Percentiles rank a stretch among this genome's conserved stretches.
phyloP scores from a whole-genome alignment of 1,284 basidiomycete genomes.

The Tilletia indica region DNA sequence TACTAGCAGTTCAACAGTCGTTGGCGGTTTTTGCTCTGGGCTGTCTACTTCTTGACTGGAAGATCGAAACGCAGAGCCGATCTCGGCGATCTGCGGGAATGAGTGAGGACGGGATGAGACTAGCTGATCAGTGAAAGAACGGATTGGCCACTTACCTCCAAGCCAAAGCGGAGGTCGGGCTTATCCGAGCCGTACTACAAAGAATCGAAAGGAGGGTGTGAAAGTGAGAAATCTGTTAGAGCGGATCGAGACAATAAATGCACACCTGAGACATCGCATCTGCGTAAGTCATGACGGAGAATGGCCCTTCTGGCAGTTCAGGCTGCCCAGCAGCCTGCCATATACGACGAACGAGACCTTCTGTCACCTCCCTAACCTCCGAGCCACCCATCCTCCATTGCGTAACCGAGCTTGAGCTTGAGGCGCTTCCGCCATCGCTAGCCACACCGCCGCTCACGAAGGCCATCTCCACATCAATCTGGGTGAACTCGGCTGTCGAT shows the following conservation, averaged over 20 bases:
- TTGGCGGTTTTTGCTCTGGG: background rate
- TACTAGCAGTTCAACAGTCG: slow-evolving; percentile 35
- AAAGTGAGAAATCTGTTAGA: slow-evolving; percentile 49
- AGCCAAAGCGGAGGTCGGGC: slow-evolving; percentile 81
- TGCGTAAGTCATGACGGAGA: slow-evolving; percentile 44
- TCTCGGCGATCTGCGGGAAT: slow-evolving; percentile 29
- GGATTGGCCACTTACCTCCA: slow-evolving; percentile 65
- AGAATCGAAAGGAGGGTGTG: too few relatives aligned
- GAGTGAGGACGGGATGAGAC: too few relatives aligned
- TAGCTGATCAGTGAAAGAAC: background rate
- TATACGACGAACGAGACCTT: slow-evolving; percentile 58
- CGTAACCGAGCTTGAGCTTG: slow-evolving; percentile 57
- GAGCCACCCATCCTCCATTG: slow-evolving; percentile 66
- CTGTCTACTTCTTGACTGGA: background rate
- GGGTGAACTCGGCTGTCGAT: slow-evolving; percentile 93
- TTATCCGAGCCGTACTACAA: slow-evolving; percentile 81
- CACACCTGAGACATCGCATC: slow-evolving; percentile 34
- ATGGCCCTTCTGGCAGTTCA: slow-evolving; percentile 54
- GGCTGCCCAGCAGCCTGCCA: slow-evolving; percentile 68
- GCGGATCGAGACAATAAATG: slow-evolving; percentile 5
- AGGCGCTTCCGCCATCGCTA: background rate
- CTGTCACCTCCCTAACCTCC: slow-evolving; percentile 42
- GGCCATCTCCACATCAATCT: slow-evolving; percentile 93
- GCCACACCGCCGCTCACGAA: slow-evolving; percentile 71
- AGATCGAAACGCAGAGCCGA: slow-evolving; percentile 26